Conservation (phyloP, 83 land plant species). For the Diphasiastrum complanatum region DNA sequence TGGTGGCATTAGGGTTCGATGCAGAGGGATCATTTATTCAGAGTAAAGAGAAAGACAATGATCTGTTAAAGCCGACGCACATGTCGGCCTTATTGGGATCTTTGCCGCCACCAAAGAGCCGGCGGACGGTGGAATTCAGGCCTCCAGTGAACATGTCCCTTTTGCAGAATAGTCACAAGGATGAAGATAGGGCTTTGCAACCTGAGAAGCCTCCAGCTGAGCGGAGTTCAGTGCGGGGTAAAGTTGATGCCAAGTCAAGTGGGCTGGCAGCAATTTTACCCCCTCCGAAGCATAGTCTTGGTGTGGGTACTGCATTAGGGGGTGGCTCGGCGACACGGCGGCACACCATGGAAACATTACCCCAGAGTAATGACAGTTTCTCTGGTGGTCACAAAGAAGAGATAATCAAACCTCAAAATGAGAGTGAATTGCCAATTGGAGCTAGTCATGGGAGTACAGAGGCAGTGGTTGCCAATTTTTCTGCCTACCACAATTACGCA, state of each 20-base stretch:
- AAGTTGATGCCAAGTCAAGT: neutral
- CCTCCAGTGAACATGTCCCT: constrained; percentile 25
- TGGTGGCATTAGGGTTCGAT: neutral
- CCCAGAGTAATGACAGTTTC: neutral
- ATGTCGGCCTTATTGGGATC: constrained; percentile 17
- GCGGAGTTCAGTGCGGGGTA: neutral
- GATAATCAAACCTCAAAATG: neutral
- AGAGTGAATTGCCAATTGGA: neutral
- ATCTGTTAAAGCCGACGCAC: neutral
- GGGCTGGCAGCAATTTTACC: constrained; percentile 26
- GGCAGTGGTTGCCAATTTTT: too few species aligned
- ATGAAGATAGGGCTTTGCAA: constrained; percentile 18
- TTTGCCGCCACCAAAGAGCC: constrained; percentile 25
- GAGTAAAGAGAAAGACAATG: neutral
- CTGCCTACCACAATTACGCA: too few species aligned
- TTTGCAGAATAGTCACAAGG: constrained; percentile 19
- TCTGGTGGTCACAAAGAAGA: neutral
- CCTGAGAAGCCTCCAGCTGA: constrained; percentile 19
- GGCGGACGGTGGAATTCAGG: constrained; percentile 27
- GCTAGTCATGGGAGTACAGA: neutral
- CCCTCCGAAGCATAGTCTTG: constrained; percentile 35
- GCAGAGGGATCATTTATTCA: neutral
- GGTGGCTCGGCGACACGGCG: constrained; percentile 24
- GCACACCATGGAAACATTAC: constrained; percentile 16
- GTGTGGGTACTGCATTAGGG: constrained; percentile 20